A percentile compares a stretch with the other conserved stretches of the same genome.
Evolutionary conservation across 2,329 filamentous ascomycete species (phyloP).

Genomic region (Neoarthrinium moseri): DNA sequence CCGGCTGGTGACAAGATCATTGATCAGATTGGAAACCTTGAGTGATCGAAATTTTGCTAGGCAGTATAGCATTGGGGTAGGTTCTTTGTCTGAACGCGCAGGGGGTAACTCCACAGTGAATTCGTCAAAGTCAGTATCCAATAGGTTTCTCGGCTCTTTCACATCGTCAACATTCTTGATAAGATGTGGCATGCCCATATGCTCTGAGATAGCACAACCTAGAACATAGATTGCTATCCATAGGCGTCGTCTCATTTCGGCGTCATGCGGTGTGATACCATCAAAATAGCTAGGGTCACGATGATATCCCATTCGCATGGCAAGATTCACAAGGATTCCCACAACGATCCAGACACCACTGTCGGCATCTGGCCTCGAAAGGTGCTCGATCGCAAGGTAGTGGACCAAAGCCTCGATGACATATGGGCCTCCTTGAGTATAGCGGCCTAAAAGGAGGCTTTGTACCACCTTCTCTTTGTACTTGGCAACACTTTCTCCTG

Average conservation of each 20-base stretch:
- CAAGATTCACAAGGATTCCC: conserved; percentile 26
- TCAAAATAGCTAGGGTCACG: conserved; percentile 40
- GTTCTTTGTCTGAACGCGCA: conserved; percentile 25
- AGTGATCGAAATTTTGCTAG: neutral
- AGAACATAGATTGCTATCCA: conserved; percentile 41
- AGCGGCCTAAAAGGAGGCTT: conserved; percentile 36
- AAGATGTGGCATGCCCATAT: conserved; percentile 43
- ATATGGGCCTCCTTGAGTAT: conserved; percentile 40
- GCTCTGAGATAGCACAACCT: conserved; percentile 39
- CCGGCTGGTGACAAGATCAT: conserved; percentile 17
- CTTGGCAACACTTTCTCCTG: neutral
- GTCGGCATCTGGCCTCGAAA: conserved; percentile 27
- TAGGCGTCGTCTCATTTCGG: conserved; percentile 42
- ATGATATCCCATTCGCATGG: conserved; percentile 41
- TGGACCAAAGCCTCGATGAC: conserved; percentile 37
- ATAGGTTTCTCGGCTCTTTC: conserved; percentile 39
- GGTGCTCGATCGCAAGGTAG: conserved; percentile 31
- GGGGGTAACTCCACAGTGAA: conserved; percentile 33
- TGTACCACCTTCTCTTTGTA: conserved; percentile 26
- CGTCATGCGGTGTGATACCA: conserved; percentile 38
- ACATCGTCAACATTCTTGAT: conserved; percentile 21
- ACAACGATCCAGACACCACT: conserved; percentile 33
- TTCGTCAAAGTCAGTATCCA: conserved; percentile 40
- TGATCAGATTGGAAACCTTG: neutral
- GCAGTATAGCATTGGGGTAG: conserved; percentile 9